Conservation (phyloP, 176 grass and related monocot genomes). For the Lolium rigidum region DNA sequence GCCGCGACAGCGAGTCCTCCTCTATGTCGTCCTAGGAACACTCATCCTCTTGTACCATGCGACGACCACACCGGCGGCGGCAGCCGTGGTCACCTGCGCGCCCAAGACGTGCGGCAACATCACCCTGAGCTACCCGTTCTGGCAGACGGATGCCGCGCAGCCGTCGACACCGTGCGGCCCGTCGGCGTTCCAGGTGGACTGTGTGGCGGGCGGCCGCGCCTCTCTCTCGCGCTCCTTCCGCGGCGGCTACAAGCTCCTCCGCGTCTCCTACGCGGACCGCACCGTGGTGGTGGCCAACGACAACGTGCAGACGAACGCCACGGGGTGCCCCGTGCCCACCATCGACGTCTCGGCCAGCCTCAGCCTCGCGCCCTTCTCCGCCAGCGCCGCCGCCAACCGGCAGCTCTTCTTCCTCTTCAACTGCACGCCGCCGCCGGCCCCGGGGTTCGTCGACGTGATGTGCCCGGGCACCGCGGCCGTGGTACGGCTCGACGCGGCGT, state of each 20-base stretch:
- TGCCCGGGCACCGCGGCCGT: constrained; percentile 16
- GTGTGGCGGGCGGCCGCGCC: background rate
- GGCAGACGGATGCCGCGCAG: constrained; percentile 18
- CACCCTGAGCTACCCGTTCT: constrained; percentile 63
- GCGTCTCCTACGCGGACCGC: constrained; percentile 48
- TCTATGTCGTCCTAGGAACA: background rate
- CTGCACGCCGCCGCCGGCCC: background rate
- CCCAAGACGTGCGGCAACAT: constrained; percentile 50
- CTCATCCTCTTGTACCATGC: background rate
- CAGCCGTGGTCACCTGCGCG: constrained; percentile 10
- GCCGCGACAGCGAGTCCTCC: background rate
- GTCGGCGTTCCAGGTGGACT: constrained; percentile 54
- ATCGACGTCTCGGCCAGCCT: constrained; percentile 57
- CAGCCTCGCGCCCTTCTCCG: constrained; percentile 43
- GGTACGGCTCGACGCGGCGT: constrained; percentile 28
- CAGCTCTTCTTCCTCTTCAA: constrained; percentile 66
- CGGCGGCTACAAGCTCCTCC: constrained; percentile 41
- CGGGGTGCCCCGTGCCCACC: constrained; percentile 44
- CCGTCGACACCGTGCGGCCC: constrained; percentile 33
- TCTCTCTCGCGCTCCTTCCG: constrained; percentile 34
- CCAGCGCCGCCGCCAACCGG: constrained; percentile 41
- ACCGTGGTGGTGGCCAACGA: constrained; percentile 46
- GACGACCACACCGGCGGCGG: background rate
- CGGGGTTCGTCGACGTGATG: constrained; percentile 19
- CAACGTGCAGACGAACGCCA: constrained; percentile 38